Conservation (phyloP, 2,329 filamentous ascomycete genomes). For the Diaporthe caulivora region DNA sequence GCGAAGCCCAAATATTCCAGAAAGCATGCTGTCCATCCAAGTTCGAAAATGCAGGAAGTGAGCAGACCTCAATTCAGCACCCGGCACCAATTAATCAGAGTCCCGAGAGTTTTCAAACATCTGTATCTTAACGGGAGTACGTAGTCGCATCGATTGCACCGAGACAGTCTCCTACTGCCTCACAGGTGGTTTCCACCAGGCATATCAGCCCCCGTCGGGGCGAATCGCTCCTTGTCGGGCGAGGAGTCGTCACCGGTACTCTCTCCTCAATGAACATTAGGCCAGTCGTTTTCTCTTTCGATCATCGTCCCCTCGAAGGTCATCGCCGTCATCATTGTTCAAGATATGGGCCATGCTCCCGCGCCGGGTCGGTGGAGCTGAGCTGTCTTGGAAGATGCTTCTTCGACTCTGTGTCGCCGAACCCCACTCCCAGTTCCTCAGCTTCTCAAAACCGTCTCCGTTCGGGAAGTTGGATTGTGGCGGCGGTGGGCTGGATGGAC, state of each 20-base stretch:
- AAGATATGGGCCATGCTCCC: constrained; percentile 74
- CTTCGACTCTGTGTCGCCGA: constrained; percentile 60
- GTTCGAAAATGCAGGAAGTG: background rate
- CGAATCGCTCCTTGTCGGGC: background rate
- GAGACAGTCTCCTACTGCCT: background rate
- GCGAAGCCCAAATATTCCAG: background rate
- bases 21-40: background rate
- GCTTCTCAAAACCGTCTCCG: constrained; percentile 56
- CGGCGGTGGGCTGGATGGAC: constrained; percentile 66
- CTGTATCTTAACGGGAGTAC: background rate
- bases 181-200: no score
- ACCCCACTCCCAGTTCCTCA: constrained; percentile 70
- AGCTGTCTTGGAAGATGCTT: constrained; percentile 65
- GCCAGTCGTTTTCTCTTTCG: constrained; percentile 71
- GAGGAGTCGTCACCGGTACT: background rate
- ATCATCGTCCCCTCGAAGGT: constrained; percentile 67
- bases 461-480: constrained; percentile 65
- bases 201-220: background rate
- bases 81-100: background rate
- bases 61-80: background rate
- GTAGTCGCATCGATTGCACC: no score
- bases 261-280: background rate
- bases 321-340: constrained; percentile 68
- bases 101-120: background rate
- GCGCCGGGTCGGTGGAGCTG: constrained; percentile 67